Percentiles rank a stretch among this genome's conserved stretches.
Conservation (phyloP, 208 protist species). For the Histomonas meleagridis region DNA sequence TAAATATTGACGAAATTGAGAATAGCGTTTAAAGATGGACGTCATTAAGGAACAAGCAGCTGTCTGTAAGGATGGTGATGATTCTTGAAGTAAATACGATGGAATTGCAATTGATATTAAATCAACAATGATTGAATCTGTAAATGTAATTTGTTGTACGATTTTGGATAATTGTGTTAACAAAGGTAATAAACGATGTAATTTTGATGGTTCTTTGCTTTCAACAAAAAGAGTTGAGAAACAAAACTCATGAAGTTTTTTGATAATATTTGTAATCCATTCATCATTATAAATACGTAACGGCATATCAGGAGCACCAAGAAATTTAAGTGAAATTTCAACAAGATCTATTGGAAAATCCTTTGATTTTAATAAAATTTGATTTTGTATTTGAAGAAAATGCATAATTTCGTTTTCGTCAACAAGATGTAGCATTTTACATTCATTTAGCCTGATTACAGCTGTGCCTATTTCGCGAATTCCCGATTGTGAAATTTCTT, state of each 20-base stretch:
- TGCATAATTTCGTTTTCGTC: background rate
- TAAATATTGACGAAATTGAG: background rate
- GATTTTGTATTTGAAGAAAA: background rate
- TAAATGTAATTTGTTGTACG: background rate
- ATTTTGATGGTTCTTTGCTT: background rate
- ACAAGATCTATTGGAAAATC: background rate
- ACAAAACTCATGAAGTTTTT: background rate
- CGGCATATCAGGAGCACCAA: background rate
- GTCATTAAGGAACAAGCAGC: background rate
- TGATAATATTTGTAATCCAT: background rate
- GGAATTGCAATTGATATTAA: background rate
- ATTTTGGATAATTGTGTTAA: background rate
- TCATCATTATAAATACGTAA: background rate
- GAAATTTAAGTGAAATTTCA: background rate
- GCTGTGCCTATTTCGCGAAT: no score
- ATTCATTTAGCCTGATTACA: no score
- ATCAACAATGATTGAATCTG: background rate
- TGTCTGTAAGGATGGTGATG: background rate
- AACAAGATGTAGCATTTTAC: background rate
- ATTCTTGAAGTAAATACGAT: background rate
- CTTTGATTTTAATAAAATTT: background rate
- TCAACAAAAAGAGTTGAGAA: background rate
- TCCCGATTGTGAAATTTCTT: no score
- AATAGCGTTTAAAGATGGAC: background rate
- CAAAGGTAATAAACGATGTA: background rate